Percentiles rank a stretch among this genome's conserved stretches.
Conservation (phyloP, 2,329 filamentous ascomycete genomes). For the Pestalotiopsis fici region DNA sequence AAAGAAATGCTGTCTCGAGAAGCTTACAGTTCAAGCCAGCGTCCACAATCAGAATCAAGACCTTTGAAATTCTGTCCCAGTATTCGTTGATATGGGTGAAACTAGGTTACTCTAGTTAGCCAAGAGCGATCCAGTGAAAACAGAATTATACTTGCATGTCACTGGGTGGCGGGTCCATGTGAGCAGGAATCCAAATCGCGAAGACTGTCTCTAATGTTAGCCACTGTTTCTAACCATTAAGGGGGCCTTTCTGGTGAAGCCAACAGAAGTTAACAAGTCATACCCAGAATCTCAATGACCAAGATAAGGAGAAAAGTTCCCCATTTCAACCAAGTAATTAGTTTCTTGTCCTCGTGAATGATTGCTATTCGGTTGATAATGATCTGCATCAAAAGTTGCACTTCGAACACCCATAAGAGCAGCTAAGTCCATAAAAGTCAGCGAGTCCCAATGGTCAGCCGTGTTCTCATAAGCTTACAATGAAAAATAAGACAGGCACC, state of each 20-base stretch:
- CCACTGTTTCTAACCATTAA: background rate
- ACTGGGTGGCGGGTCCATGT: slow-evolving; percentile 38
- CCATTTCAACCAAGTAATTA: slow-evolving; percentile 45
- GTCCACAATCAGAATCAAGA: slow-evolving; percentile 51
- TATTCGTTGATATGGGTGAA: slow-evolving; percentile 45
- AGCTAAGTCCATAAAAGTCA: background rate
- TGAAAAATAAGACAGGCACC: slow-evolving; percentile 34
- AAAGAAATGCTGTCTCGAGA: background rate
- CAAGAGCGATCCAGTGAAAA: too few species aligned
- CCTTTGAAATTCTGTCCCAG: slow-evolving; percentile 56
- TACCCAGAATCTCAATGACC: slow-evolving; percentile 44
- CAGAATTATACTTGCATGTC: slow-evolving; percentile 27
- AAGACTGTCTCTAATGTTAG: slow-evolving; percentile 42
- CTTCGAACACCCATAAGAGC: slow-evolving; percentile 43
- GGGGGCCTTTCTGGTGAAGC: background rate
- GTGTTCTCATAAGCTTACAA: slow-evolving; percentile 17
- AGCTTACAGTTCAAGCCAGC: slow-evolving; percentile 44
- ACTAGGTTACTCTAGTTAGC: slow-evolving; percentile 14
- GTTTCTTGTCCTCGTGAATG: slow-evolving; percentile 41
- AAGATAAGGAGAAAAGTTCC: slow-evolving; percentile 44
- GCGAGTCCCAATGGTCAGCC: background rate
- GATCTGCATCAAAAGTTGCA: slow-evolving; percentile 55
- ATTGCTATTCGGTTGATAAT: slow-evolving; percentile 56
- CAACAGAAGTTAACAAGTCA: background rate
- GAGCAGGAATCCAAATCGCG: slow-evolving; percentile 53